phyloP scores from a whole-genome alignment of 2,329 filamentous ascomycete species.

The Ceratocystis lukuohia region DNA sequence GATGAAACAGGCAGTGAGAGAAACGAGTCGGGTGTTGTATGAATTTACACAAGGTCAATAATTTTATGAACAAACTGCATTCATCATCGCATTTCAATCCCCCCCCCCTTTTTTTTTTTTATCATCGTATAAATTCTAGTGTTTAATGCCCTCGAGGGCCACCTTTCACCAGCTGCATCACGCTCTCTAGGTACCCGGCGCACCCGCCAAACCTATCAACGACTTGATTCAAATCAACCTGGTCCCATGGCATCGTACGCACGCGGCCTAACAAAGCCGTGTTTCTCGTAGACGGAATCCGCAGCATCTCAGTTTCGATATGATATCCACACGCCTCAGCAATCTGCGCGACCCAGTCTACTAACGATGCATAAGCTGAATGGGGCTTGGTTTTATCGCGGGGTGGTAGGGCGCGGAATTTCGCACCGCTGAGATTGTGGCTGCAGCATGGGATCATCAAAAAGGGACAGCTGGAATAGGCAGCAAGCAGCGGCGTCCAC shows the following conservation, averaged over 20 bases:
- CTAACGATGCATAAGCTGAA: conserved; percentile 73
- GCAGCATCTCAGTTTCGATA: conserved; percentile 69
- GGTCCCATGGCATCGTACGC: conserved; percentile 23
- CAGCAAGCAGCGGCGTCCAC: conserved; percentile 85
- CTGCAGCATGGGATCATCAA: conserved; percentile 93
- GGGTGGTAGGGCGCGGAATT: conserved; percentile 53
- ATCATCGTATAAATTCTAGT: background rate
- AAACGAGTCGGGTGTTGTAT: background rate
- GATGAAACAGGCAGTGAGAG: background rate
- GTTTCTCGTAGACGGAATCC: conserved; percentile 88
- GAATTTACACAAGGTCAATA: background rate
- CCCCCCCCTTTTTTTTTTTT: background rate
- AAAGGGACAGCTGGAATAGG: conserved; percentile 63
- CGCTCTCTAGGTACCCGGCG: conserved; percentile 44
- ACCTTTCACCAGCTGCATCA: conserved; percentile 46
- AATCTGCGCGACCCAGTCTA: conserved; percentile 60
- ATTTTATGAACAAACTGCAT: no score
- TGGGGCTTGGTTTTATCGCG: conserved; percentile 28
- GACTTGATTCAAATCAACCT: conserved; percentile 33
- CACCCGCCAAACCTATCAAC: conserved; percentile 41
- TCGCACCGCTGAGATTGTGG: conserved; percentile 64
- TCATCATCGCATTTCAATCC: background rate
- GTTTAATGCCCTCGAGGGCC: conserved; percentile 30
- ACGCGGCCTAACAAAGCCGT: conserved; percentile 61
- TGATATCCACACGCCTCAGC: conserved; percentile 59